Percentiles rank a stretch among this genome's conserved stretches.
Conservation (phyloP, 2,329 filamentous ascomycete species). For the Xylariaceae sp. region DNA sequence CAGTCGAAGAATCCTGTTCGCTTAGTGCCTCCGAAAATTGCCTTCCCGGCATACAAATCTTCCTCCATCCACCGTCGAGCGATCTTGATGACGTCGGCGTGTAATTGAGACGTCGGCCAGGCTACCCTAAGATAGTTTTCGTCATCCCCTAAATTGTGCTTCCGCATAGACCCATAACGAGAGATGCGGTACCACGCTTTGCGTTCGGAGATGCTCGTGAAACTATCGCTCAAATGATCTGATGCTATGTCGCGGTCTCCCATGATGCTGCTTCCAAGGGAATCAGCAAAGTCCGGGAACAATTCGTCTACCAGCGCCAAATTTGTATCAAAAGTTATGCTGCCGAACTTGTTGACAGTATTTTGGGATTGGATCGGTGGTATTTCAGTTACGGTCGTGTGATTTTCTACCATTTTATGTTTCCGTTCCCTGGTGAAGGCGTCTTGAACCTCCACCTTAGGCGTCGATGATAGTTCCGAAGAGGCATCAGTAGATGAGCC, state of each 20-base stretch:
- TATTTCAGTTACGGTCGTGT: neutral
- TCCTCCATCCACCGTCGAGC: slow-evolving; percentile 65
- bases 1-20: slow-evolving; percentile 56
- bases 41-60: slow-evolving; percentile 53
- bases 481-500: slow-evolving; percentile 1
- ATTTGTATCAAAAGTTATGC: slow-evolving; percentile 25
- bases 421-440: neutral
- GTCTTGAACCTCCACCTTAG: slow-evolving; percentile 17
- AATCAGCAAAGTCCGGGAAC: slow-evolving; percentile 30
- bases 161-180: slow-evolving; percentile 54
- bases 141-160: slow-evolving; percentile 53
- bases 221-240: slow-evolving; percentile 49
- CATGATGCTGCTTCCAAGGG: neutral
- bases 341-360: slow-evolving; percentile 31
- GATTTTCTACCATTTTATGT: neutral
- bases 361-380: slow-evolving; percentile 18
- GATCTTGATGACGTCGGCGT: slow-evolving; percentile 51
- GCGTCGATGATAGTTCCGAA: slow-evolving; percentile 21
- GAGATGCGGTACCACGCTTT: slow-evolving; percentile 64
- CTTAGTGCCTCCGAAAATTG: slow-evolving; percentile 42
- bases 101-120: slow-evolving; percentile 54
- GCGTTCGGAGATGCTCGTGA: slow-evolving; percentile 53
- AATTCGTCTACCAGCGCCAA: slow-evolving; percentile 28
- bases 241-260: slow-evolving; percentile 35
- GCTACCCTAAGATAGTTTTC: slow-evolving; percentile 57